Evolutionary conservation across 2,329 filamentous ascomycete genomes (phyloP).

Genomic region (Ophiostoma novo-ulmi): DNA sequence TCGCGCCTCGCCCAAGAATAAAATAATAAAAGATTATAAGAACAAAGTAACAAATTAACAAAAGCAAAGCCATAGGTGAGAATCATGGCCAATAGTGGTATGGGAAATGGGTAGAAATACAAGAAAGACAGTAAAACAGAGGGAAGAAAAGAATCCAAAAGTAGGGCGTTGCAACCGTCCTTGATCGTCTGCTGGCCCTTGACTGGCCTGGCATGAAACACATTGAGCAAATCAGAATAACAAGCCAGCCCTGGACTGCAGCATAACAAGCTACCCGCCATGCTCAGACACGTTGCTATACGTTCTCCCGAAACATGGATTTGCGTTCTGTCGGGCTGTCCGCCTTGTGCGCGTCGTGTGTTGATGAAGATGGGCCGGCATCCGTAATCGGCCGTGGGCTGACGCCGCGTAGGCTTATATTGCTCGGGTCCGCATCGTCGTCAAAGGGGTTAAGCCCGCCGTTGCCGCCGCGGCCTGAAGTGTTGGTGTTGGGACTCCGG

Average conservation of each 20-base stretch:
- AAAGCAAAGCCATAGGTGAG: not conserved
- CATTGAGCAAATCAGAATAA: not conserved
- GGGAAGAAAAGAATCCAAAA: too few species aligned
- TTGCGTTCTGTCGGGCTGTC: slow-evolving; percentile 62
- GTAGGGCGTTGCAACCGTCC: too few species aligned
- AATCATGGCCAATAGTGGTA: too few species aligned
- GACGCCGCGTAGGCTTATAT: slow-evolving; percentile 60
- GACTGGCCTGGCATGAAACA: too few species aligned
- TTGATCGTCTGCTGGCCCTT: too few species aligned
- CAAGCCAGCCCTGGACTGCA: not conserved
- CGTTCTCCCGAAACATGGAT: slow-evolving; percentile 65
- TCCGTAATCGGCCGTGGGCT: slow-evolving; percentile 67
- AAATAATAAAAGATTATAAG: not conserved
- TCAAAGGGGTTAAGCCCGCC: slow-evolving; percentile 60
- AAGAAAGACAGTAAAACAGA: too few species aligned
- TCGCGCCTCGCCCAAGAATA: not conserved
- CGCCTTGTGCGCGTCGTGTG: slow-evolving; percentile 37
- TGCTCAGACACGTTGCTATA: slow-evolving; percentile 40
- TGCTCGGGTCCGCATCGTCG: slow-evolving; percentile 54
- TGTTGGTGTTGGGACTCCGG: slow-evolving; percentile 34
- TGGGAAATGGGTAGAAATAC: too few species aligned
- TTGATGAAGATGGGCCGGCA: slow-evolving; percentile 31
- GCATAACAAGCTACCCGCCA: not conserved
- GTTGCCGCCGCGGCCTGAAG: slow-evolving; percentile 29
- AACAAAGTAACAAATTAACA: not conserved